Conservation (phyloP, 495 filamentous ascomycete genomes). For the Tricharina praecox region DNA sequence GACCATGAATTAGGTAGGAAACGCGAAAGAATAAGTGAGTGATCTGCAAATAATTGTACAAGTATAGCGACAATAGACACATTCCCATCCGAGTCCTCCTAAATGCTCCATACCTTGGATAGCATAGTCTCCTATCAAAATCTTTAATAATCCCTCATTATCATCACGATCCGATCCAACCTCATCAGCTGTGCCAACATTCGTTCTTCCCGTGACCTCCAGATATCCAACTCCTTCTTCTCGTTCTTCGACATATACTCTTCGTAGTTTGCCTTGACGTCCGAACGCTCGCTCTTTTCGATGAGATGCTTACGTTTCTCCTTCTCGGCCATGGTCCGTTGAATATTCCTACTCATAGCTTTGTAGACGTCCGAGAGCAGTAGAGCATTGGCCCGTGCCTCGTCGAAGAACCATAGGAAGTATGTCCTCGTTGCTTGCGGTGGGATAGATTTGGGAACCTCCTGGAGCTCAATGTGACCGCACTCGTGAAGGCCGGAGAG, state of each 20-base stretch:
- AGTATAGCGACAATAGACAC: too few species aligned
- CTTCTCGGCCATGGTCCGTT: slow-evolving; percentile 56
- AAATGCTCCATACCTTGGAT: too few species aligned
- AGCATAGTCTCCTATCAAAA: too few species aligned
- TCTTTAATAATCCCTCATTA: slow-evolving; percentile 51
- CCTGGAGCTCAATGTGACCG: slow-evolving; percentile 75
- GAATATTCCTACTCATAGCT: slow-evolving; percentile 68
- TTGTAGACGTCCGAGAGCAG: slow-evolving; percentile 68
- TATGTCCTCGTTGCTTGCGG: slow-evolving; percentile 62
- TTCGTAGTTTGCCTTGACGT: slow-evolving; percentile 67
- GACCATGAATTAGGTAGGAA: too few species aligned
- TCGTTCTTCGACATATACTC: slow-evolving; percentile 53
- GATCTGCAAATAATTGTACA: too few species aligned
- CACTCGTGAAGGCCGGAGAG: slow-evolving; percentile 64
- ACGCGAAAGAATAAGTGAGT: too few species aligned
- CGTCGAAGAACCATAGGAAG: slow-evolving; percentile 81
- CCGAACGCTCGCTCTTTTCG: slow-evolving; percentile 58
- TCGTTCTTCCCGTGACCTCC: slow-evolving; percentile 54
- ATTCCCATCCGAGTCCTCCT: too few species aligned
- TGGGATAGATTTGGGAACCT: slow-evolving; percentile 69
- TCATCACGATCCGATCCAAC: slow-evolving; percentile 67
- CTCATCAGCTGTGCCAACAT: slow-evolving; percentile 58
- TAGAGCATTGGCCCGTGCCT: slow-evolving; percentile 44
- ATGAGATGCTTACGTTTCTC: slow-evolving; percentile 49
- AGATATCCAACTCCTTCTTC: slow-evolving; percentile 45